Evolutionary conservation across 257 asterid genomes (phyloP).

Genomic region (Solanum ahanhuiri): DNA sequence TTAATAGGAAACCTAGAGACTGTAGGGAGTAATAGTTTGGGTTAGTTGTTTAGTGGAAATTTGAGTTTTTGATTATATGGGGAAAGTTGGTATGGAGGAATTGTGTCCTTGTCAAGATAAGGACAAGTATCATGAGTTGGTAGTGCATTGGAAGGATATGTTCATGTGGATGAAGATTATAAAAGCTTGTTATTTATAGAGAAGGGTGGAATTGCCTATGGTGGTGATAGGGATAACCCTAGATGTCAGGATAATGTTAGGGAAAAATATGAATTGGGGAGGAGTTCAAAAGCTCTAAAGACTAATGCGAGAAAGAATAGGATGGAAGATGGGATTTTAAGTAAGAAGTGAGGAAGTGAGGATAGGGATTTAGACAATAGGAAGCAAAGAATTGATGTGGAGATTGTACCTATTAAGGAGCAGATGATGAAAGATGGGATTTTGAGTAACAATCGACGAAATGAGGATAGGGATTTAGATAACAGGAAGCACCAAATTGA

Average conservation of each 20-base stretch:
- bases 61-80: no score
- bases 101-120: no score
- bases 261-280: not conserved
- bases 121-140: not conserved
- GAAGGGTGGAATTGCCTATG: not conserved
- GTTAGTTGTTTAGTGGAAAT: no score
- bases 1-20: not conserved
- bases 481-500: not conserved
- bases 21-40: not conserved
- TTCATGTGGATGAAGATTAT: not conserved
- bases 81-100: no score
- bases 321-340: not conserved
- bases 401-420: not conserved
- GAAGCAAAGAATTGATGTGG: not conserved
- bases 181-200: not conserved
- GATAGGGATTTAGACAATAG: not conserved
- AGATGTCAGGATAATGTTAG: not conserved
- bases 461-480: not conserved
- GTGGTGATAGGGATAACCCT: not conserved
- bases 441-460: not conserved
- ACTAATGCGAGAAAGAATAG: not conserved
- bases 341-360: not conserved
- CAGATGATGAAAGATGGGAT: not conserved
- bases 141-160: not conserved
- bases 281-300: not conserved